Base-by-base conservation (phyloP, 345 rosid genomes). In the Noccaea bulbosa region DNA sequence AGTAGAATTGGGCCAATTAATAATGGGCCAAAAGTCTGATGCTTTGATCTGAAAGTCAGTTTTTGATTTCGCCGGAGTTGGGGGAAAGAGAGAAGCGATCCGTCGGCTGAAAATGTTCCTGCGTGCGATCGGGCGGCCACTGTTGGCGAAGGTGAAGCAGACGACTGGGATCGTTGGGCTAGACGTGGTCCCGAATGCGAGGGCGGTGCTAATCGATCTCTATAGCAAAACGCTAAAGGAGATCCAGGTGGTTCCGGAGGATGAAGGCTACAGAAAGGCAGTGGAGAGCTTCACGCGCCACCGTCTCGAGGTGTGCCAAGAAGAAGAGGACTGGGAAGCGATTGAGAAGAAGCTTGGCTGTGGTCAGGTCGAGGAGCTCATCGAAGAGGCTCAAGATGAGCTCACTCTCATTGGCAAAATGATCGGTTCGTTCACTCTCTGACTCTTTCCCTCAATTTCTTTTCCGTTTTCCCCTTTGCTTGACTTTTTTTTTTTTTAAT, bases 281-380 rank as follows among this genome's bases (percentile, higher is more conserved):
- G 96, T 93, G 58, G 96, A 87, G 86, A 80, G 84, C 77, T 93
- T 93, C 80, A 93, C 96, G 41, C 75, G 65, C 17, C 93, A 88
- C 56, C 85, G 96, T 73, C 76, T 93, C 30, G 76, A 84, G 68
- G 92, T 80, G 1, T 93, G 93, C 67, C 73, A 71, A 32, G 96
- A 87, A 76, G 93, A 93, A 75, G 83, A 76, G 22, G 93, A 90
- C 44, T 93, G 90, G 92, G 96, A 88, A 76, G 17, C 17, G 70
- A 88, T 87, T 71, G 90, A 88, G 88, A 83, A 86, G 71, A 81
- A 79, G 5, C 79, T 90, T 7, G 96, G 88, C 0, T 88, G 97
- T 71, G 96, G 97, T 70, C 89, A 92, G 87, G 95, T 90, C 54
- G 96, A 93, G 84, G 96, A 88, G 80, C 93, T 93, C 67, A 80